Evolutionary conservation across 2,329 filamentous ascomycete species (phyloP).

Genomic region (Colletotrichum kahawae): DNA sequence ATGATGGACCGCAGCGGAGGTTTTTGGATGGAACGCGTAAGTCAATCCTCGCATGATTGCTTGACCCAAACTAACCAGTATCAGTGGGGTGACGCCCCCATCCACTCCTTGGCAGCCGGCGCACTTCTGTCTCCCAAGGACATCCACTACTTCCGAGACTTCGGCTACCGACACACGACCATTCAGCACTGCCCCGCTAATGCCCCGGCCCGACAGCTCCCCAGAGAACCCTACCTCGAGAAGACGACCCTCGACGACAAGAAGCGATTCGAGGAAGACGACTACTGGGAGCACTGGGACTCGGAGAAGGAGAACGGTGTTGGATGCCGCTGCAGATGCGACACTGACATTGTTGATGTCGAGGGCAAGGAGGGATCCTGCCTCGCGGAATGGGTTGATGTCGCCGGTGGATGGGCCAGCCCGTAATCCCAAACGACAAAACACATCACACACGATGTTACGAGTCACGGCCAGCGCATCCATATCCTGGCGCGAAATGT

Average conservation of each 20-base stretch:
- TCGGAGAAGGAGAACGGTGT: conserved; percentile 93
- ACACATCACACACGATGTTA: conserved; percentile 11
- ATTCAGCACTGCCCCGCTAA: conserved; percentile 99
- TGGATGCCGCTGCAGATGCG: conserved; percentile 93
- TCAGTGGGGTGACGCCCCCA: conserved; percentile 97
- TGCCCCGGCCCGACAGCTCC: conserved; percentile 85
- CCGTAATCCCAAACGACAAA: conserved; percentile 32
- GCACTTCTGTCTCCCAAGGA: conserved; percentile 81
- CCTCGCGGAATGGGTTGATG: conserved; percentile 94
- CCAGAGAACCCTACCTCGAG: conserved; percentile 81
- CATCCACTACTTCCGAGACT: conserved; percentile 98
- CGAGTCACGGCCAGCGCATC: conserved; percentile 10
- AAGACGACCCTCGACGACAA: conserved; percentile 81
- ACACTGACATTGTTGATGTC: conserved; percentile 96
- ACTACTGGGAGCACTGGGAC: conserved; percentile 93
- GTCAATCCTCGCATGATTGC: conserved; percentile 23
- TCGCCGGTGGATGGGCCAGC: conserved; percentile 88
- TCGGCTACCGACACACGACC: conserved; percentile 97
- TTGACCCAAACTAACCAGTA: conserved; percentile 37
- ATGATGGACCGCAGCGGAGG: conserved; percentile 99
- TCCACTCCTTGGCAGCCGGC: conserved; percentile 95
- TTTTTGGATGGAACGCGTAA: conserved; percentile 98
- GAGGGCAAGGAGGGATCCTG: conserved; percentile 98
- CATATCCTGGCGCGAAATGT: neutral
- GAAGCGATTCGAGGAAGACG: conserved; percentile 87